Evolutionary conservation across 768 basidiomycete genomes (phyloP).

Genomic region (Leccinum longicurvipes): DNA sequence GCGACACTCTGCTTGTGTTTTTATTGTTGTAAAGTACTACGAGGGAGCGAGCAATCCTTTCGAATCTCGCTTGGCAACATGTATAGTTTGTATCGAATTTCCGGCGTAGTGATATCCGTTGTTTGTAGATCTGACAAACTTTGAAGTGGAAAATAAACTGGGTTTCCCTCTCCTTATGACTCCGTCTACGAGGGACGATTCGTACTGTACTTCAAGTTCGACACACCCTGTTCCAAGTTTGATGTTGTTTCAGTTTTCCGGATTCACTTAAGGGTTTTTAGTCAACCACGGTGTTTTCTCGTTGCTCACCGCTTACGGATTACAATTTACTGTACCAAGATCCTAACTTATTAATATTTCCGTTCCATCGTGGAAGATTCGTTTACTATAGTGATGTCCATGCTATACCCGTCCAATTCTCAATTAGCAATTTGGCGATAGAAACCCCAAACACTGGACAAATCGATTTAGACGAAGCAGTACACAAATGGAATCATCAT

Average conservation of each 20-base stretch:
- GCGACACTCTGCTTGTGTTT: not conserved
- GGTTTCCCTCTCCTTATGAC: too few relatives aligned
- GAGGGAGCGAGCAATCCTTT: not conserved
- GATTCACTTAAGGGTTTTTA: too few relatives aligned
- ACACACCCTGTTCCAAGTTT: too few relatives aligned
- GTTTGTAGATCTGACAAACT: not conserved
- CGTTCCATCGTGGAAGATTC: not conserved
- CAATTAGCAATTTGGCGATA: not conserved
- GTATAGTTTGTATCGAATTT: not conserved
- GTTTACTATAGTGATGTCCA: not conserved
- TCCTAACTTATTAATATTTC: not conserved
- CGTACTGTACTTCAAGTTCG: too few relatives aligned
- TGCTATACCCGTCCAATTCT: not conserved
- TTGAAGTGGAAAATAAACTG: not conserved
- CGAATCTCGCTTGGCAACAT: not conserved
- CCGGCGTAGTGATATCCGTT: not conserved
- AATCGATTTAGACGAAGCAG: too few relatives aligned
- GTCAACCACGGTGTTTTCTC: too few relatives aligned
- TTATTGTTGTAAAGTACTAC: not conserved
- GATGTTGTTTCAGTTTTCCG: too few relatives aligned
- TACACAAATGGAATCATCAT: not conserved
- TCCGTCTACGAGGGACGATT: too few relatives aligned
- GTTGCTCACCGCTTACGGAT: too few relatives aligned
- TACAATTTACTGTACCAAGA: not conserved
- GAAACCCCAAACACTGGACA: not conserved